Conservation (phyloP, 2,329 filamentous ascomycete species). For the Hypomyces rosellus region DNA sequence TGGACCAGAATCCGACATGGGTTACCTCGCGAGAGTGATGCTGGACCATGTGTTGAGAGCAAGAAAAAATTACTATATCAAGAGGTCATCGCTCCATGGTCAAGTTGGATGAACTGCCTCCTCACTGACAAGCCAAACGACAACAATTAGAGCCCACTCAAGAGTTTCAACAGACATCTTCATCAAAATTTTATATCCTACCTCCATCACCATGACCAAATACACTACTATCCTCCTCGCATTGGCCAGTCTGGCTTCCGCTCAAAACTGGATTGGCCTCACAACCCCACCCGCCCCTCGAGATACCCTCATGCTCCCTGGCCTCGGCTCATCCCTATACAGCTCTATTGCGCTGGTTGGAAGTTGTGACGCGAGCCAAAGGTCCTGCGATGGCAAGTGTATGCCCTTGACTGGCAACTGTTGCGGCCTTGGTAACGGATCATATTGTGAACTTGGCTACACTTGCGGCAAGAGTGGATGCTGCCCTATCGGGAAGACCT, state of each 20-base stretch:
- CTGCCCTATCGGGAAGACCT: constrained; percentile 23
- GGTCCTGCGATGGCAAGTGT: constrained; percentile 24
- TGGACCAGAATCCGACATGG: too few species aligned
- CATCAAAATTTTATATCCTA: too few species aligned
- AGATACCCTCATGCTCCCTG: constrained; percentile 1
- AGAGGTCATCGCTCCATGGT: too few species aligned
- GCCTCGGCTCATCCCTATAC: constrained; percentile 6
- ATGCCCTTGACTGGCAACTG: constrained; percentile 24
- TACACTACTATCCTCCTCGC: neutral
- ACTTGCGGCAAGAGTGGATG: constrained; percentile 18
- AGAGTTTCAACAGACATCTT: too few species aligned
- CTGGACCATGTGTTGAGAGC: too few species aligned
- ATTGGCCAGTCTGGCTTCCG: neutral
- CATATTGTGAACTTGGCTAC: constrained; percentile 5
- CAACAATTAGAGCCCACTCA: too few species aligned
- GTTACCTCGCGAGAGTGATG: too few species aligned
- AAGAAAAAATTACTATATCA: too few species aligned
- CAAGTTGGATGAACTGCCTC: too few species aligned
- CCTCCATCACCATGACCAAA: too few species aligned
- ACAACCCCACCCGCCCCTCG: neutral
- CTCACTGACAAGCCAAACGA: too few species aligned
- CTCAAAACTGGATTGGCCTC: neutral
- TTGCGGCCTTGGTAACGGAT: constrained; percentile 14
- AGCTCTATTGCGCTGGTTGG: constrained; percentile 13
- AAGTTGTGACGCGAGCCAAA: constrained; percentile 17